Percentiles rank a stretch among this genome's conserved stretches.
These are phyloP conservation scores for Fragilaria crotonensis DNA, from an alignment of 108 stramenopile species.

Conservation along the genomic window DNA sequence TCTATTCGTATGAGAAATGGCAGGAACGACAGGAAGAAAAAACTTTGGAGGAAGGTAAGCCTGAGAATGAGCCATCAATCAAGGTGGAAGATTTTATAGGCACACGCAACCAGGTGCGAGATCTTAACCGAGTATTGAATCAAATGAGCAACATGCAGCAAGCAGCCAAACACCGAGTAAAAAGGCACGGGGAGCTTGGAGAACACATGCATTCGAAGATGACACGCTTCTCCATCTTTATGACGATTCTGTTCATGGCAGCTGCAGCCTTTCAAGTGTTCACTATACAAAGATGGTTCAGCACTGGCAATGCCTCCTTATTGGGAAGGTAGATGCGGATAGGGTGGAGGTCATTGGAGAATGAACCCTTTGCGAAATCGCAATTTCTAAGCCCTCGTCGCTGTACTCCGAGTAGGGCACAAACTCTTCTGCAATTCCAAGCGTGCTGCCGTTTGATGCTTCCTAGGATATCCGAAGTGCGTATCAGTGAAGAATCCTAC, in stretches of 20 bases:
- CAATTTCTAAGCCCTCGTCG: too few species aligned
- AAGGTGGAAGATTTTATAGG: constrained; percentile 66
- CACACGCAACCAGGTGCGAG: constrained; percentile 47
- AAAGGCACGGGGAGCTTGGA: constrained; percentile 59
- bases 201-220: constrained; percentile 73
- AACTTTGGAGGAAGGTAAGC: constrained; percentile 48
- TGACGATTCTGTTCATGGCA: constrained; percentile 66
- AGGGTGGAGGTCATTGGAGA: too few species aligned
- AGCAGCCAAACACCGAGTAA: constrained; percentile 60
- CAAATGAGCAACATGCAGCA: constrained; percentile 71
- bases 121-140: constrained; percentile 52
- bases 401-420: too few species aligned
- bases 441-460: too few species aligned
- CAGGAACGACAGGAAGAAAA: constrained; percentile 53
- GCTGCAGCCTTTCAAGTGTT: constrained; percentile 76
- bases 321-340: constrained; percentile 42
- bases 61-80: constrained; percentile 46
- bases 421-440: too few species aligned
- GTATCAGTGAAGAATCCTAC: too few species aligned
- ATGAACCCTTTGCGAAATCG: too few species aligned
- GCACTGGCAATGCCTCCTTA: constrained; percentile 30
- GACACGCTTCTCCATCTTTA: constrained; percentile 64
- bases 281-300: constrained; percentile 77
- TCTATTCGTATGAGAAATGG: constrained; percentile 45
- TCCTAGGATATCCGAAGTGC: too few species aligned